Evolutionary conservation across 2,329 filamentous ascomycete genomes (phyloP).

Genomic region (Ophiostoma perfectum): DNA sequence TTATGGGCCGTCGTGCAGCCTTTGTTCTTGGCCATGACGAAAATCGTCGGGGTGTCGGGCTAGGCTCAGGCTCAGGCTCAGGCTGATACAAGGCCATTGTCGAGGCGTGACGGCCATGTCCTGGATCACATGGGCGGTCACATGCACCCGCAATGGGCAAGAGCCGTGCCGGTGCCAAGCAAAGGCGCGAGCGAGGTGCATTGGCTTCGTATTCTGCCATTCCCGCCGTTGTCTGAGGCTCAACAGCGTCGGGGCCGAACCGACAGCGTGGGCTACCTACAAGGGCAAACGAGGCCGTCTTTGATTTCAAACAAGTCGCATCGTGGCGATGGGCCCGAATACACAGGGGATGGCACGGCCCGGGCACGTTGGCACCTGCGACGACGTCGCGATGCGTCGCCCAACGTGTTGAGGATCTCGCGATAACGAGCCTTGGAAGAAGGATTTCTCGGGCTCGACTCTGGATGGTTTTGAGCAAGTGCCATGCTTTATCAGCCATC

Average conservation of each 20-base stretch:
- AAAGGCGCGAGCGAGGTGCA: neutral
- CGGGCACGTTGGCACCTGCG: neutral
- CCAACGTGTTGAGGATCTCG: neutral
- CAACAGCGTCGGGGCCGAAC: neutral
- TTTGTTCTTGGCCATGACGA: no score
- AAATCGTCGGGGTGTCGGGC: neutral
- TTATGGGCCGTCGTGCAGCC: no score
- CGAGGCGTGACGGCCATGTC: neutral
- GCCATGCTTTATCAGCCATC: neutral
- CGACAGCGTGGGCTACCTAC: neutral
- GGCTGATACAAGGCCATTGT: neutral
- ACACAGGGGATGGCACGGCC: neutral
- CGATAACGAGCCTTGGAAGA: neutral
- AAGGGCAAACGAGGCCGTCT: neutral
- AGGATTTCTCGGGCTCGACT: neutral
- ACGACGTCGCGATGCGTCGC: neutral
- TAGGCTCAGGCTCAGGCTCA: neutral
- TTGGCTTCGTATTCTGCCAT: conserved; percentile 1
- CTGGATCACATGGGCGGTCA: conserved; percentile 3
- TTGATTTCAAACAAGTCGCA: neutral
- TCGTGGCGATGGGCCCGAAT: neutral
- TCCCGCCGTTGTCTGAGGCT: neutral
- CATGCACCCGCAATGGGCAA: neutral
- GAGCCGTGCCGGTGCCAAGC: neutral
- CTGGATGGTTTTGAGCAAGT: neutral